Percentiles rank a stretch among this genome's conserved stretches.
phyloP scores from a whole-genome alignment of 768 basidiomycete genomes.

The Paxillus rubicundulus region DNA sequence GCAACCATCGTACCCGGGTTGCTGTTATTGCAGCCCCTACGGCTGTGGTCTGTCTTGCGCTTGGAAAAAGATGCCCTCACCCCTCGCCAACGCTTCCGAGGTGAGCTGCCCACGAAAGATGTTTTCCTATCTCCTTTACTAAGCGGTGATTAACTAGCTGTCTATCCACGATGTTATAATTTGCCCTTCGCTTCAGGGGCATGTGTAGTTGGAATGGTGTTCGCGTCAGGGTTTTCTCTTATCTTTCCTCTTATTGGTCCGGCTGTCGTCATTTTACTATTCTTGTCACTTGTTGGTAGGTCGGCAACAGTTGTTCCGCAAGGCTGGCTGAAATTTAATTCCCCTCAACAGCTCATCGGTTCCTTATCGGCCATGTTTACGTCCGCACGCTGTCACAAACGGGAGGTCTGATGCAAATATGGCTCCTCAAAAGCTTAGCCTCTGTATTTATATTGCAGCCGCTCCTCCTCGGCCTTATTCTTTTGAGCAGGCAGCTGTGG shows the following conservation, averaged over 20 bases:
- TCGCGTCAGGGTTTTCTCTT: constrained; percentile 69
- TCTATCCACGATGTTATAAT: constrained; percentile 71
- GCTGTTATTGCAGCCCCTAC: constrained; percentile 67
- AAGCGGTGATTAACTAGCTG: constrained; percentile 40
- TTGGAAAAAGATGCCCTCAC: constrained; percentile 63
- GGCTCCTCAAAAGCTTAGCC: constrained; percentile 71
- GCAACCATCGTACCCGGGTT: constrained; percentile 71
- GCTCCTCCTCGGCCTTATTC: constrained; percentile 68
- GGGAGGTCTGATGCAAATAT: constrained; percentile 70
- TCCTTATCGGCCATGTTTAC: constrained; percentile 75
- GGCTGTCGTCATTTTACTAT: constrained; percentile 61
- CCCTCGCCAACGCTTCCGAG: constrained; percentile 75
- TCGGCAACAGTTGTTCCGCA: constrained; percentile 5
- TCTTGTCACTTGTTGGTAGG: constrained; percentile 66
- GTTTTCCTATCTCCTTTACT: neutral
- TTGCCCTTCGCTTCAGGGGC: constrained; percentile 65
- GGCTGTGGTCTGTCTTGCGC: constrained; percentile 54
- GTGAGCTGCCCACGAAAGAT: constrained; percentile 38
- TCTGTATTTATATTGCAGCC: constrained; percentile 73
- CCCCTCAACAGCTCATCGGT: constrained; percentile 62
- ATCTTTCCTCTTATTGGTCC: constrained; percentile 78
- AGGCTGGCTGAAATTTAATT: neutral
- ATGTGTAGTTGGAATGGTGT: constrained; percentile 64
- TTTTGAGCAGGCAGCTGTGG: constrained; percentile 67
- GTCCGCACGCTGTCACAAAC: constrained; percentile 71